Conservation (phyloP, 805 yeast genomes). For the Schizosaccharomyces cryophilus region DNA sequence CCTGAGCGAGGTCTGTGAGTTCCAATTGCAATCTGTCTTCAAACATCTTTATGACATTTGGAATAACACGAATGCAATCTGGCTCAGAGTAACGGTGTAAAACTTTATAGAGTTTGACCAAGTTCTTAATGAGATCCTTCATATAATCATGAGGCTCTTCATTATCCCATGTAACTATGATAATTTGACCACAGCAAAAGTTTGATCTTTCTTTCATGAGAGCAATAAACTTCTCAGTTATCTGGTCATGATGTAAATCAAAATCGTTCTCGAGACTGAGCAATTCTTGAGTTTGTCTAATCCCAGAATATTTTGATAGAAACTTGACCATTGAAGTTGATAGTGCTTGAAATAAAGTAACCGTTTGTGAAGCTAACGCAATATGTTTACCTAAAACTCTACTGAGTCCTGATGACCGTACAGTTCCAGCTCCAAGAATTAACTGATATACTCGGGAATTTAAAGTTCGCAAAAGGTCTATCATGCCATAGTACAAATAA, state of each 20-base stretch:
- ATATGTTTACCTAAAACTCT: constrained; percentile 53
- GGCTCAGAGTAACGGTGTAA: constrained; percentile 13
- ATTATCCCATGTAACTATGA: constrained; percentile 25
- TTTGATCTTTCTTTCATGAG: constrained; percentile 43
- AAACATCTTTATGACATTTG: neutral
- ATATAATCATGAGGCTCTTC: constrained; percentile 34
- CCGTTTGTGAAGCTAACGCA: constrained; percentile 34
- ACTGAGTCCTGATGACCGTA: constrained; percentile 43
- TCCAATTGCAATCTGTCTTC: constrained; percentile 1
- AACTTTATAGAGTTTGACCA: constrained; percentile 36
- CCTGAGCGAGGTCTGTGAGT: neutral
- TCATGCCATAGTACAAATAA: constrained; percentile 12
- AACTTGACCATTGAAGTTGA: neutral
- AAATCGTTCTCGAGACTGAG: constrained; percentile 20
- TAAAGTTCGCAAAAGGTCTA: constrained; percentile 24
- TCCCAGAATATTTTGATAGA: neutral
- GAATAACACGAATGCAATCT: neutral
- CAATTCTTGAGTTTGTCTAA: constrained; percentile 13
- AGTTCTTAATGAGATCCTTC: constrained; percentile 41
- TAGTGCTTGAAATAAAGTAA: neutral
- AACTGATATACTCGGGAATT: constrained; percentile 34
- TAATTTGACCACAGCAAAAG: constrained; percentile 25
- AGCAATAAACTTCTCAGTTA: constrained; percentile 38
- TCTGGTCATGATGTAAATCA: constrained; percentile 37
- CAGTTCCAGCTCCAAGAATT: constrained; percentile 53